Conservation (phyloP, 2,329 filamentous ascomycete genomes). For the Sporothrix inflata region DNA sequence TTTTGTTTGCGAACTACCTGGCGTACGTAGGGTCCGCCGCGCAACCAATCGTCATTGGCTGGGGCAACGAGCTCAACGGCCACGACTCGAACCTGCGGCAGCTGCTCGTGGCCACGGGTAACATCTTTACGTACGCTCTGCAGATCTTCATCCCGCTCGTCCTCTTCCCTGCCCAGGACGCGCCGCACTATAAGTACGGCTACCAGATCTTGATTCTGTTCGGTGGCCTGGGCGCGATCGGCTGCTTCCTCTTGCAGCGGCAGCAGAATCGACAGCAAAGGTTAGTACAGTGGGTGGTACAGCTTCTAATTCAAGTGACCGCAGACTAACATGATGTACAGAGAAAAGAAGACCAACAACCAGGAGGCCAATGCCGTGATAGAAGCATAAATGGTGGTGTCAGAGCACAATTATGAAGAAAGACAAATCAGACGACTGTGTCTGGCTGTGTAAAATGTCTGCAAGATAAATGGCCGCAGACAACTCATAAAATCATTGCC, state of each 20-base stretch:
- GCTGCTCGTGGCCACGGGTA: conserved; percentile 34
- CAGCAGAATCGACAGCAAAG: conserved; percentile 22
- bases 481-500: no score
- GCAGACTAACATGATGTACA: no score
- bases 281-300: no score
- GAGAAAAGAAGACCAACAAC: neutral
- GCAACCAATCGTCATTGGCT: conserved; percentile 37
- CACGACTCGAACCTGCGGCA: conserved; percentile 33
- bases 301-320: no score
- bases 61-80: conserved; percentile 34
- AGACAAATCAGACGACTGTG: no score
- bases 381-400: neutral
- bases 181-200: conserved; percentile 42
- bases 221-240: conserved; percentile 38
- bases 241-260: conserved; percentile 26
- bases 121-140: conserved; percentile 33
- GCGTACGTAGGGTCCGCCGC: conserved; percentile 34
- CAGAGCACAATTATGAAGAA: no score
- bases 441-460: no score
- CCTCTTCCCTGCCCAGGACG: conserved; percentile 43
- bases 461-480: no score
- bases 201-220: conserved; percentile 43
- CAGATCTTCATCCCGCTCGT: conserved; percentile 36
- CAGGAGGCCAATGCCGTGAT: neutral
- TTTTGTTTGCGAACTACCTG: conserved; percentile 36